Base-by-base conservation (phyloP, 2,329 filamentous ascomycete genomes). In the Chrysoporthe puriensis region DNA sequence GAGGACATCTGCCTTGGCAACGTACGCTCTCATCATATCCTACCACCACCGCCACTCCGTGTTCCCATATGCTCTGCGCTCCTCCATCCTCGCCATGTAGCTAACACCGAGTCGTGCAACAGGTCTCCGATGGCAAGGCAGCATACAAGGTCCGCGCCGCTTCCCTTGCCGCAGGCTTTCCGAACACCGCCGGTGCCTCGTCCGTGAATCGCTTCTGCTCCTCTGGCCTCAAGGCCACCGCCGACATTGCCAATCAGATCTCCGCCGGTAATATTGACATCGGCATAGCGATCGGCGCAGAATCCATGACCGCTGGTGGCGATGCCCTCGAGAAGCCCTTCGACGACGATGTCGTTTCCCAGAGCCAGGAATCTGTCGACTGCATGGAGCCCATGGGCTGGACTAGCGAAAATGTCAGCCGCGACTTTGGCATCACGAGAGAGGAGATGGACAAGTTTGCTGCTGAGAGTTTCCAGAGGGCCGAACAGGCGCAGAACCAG, bases 371-470 rank as follows among this genome's bases (percentile, higher is more conserved):
- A 77, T 87, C 93, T 0, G 80, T 80, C 59, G 95, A 98, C 82
- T 96, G 94, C 85, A 88, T 95, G 88, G 88, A 94, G 85, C 92
- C 95, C 72, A 99, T 99, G 96, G 96, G 96, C 32, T 96, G 97
- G 88, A 99, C 96, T 2, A 95, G 91, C 69, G 96, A 99, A 84
- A 98, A 98, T 77, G 94, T 99, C 40, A 93, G 91, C 74, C 88
- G 88, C 61, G 96, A 98, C 81, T 98, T 98, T 79, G 88, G 91
- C 76, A 90, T 99, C 77, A 82, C 88, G 2, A 88, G 96, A 70
- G 89, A 94, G 77, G 81, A 83, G 77, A 92, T 98, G 82, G 96
- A 99, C 80, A 83, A 86, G 72, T 98, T 90, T 78, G 93, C 96
- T 0, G 91, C 91, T 11, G 93, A 96, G 83, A 94, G 90, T 58